Percentiles rank a stretch among this genome's conserved stretches.
Evolutionary conservation across 495 filamentous ascomycete species (phyloP).

Genomic region (Penicillium atrosanguineum): DNA sequence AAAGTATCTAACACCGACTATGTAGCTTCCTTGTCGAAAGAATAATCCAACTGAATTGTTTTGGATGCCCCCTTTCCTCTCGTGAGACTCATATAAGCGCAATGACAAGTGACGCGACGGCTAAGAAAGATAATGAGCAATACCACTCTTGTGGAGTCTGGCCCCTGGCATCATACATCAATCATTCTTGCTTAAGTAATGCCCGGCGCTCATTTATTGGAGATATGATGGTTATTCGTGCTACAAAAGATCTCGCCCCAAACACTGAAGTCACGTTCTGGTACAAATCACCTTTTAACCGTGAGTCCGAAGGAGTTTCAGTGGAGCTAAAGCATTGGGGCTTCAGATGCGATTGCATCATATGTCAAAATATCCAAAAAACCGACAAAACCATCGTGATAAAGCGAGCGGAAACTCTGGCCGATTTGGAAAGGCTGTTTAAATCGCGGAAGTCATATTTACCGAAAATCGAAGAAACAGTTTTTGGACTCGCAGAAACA

Average conservation of each 20-base stretch:
- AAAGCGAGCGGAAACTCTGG: too few species aligned
- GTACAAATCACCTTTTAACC: constrained; percentile 30
- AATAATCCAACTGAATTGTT: constrained; percentile 49
- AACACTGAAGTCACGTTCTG: constrained; percentile 50
- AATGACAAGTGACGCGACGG: not conserved
- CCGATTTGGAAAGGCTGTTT: too few species aligned
- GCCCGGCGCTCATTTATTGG: constrained; percentile 51
- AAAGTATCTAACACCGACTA: too few species aligned
- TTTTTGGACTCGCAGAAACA: too few species aligned
- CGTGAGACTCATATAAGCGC: constrained; percentile 26
- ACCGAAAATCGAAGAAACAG: too few species aligned
- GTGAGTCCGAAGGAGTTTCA: constrained; percentile 10
- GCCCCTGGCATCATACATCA: constrained; percentile 52
- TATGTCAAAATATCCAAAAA: constrained; percentile 43
- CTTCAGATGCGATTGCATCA: constrained; percentile 46
- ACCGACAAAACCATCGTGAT: too few species aligned
- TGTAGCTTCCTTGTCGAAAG: constrained; percentile 45
- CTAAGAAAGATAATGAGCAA: constrained; percentile 9
- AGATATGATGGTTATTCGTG: constrained; percentile 59
- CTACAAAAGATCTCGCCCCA: constrained; percentile 38
- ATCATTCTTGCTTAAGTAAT: constrained; percentile 54
- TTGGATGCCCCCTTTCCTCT: constrained; percentile 43
- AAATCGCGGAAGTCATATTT: too few species aligned
- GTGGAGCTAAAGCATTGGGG: constrained; percentile 36
- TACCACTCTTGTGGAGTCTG: constrained; percentile 48